Evolutionary conservation across 768 basidiomycete genomes (phyloP).

Genomic region (Sarcodon sp.): DNA sequence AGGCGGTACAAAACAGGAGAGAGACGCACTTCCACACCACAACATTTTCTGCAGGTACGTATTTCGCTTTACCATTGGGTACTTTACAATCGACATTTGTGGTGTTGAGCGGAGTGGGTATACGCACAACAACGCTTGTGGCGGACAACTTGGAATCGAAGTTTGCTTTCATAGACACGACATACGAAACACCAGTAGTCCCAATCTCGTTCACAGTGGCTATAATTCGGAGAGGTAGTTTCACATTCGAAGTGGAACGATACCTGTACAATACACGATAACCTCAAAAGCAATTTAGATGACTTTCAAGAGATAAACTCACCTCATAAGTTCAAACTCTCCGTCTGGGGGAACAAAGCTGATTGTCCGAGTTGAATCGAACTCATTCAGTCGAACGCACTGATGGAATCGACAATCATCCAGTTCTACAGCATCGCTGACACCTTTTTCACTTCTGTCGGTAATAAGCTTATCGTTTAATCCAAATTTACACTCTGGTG

Average conservation of each 20-base stretch:
- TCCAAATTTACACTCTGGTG: slow-evolving; percentile 98
- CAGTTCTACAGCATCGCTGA: slow-evolving; percentile 73
- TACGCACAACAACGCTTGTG: slow-evolving; percentile 82
- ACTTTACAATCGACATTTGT: slow-evolving; percentile 89
- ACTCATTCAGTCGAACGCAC: slow-evolving; percentile 90
- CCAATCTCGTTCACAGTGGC: slow-evolving; percentile 90
- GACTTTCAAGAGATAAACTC: slow-evolving; percentile 12
- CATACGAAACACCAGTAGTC: slow-evolving; percentile 84
- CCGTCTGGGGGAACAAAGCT: slow-evolving; percentile 98
- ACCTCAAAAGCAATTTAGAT: slow-evolving; percentile 1
- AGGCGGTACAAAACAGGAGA: slow-evolving; percentile 1
- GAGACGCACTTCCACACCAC: slow-evolving; percentile 91
- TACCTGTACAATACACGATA: slow-evolving; percentile 40
- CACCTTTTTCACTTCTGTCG: slow-evolving; percentile 59
- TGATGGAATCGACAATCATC: slow-evolving; percentile 99
- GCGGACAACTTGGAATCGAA: slow-evolving; percentile 90
- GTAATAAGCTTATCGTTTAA: slow-evolving; percentile 97
- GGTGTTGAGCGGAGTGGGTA: slow-evolving; percentile 95
- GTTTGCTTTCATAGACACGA: slow-evolving; percentile 75
- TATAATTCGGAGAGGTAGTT: slow-evolving; percentile 82
- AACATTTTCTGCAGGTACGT: slow-evolving; percentile 90
- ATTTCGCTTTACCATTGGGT: slow-evolving; percentile 90
- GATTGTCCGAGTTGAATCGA: slow-evolving; percentile 88
- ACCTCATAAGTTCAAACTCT: slow-evolving; percentile 98
- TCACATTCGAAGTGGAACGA: slow-evolving; percentile 91